These are phyloP conservation scores for Pulveroboletus sp. DNA, from an alignment of 768 basidiomycete genomes.

Conservation along the genomic window DNA sequence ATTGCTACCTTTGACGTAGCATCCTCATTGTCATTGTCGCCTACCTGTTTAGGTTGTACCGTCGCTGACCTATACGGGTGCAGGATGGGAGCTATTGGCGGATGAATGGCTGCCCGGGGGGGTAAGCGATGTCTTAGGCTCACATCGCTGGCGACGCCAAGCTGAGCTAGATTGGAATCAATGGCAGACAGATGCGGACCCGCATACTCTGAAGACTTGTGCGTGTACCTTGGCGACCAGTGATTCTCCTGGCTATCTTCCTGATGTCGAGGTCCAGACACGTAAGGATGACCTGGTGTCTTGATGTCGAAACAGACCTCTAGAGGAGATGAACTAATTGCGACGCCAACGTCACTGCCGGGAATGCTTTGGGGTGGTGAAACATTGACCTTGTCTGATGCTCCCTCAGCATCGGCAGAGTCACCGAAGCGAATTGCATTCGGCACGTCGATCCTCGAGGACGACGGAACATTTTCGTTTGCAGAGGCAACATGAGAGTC, in stretches of 20 bases:
- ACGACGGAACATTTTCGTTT: slow-evolving; percentile 21
- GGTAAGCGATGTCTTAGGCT: slow-evolving; percentile 36
- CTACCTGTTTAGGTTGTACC: background rate
- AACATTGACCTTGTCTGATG: slow-evolving; percentile 3
- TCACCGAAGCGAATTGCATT: slow-evolving; percentile 12
- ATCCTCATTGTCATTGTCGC: background rate
- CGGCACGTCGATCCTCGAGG: slow-evolving; percentile 22
- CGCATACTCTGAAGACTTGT: slow-evolving; percentile 33
- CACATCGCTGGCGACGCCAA: slow-evolving; percentile 23
- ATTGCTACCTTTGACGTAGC: background rate
- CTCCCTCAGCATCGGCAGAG: background rate
- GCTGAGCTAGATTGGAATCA: slow-evolving; percentile 16
- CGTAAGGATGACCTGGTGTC: background rate
- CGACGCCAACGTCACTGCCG: slow-evolving; percentile 38
- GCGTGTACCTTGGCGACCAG: slow-evolving; percentile 13
- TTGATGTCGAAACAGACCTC: slow-evolving; percentile 19
- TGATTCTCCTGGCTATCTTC: slow-evolving; percentile 1
- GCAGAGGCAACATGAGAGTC: slow-evolving; percentile 23
- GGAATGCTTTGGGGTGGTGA: slow-evolving; percentile 31
- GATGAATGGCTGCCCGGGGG: slow-evolving; percentile 24
- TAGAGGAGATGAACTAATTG: slow-evolving; percentile 34
- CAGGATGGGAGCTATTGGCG: slow-evolving; percentile 24
- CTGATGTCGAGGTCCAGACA: slow-evolving; percentile 1
- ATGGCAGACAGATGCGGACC: slow-evolving; percentile 38
- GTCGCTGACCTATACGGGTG: slow-evolving; percentile 23